Evolutionary conservation across 2,329 filamentous ascomycete genomes (phyloP).

Genomic region (Cladophialophora yegresii): DNA sequence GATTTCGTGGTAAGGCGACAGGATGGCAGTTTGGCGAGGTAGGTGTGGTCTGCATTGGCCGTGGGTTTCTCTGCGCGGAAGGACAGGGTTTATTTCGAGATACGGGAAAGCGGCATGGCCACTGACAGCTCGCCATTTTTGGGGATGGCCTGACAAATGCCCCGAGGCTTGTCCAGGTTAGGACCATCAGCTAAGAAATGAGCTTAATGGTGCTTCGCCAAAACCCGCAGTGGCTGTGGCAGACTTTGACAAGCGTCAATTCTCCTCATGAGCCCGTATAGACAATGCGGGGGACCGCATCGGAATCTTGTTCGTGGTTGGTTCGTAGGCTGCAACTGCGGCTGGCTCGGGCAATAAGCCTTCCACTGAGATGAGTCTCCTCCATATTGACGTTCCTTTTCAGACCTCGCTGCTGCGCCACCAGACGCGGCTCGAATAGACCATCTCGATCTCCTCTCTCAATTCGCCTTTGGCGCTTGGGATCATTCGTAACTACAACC

Average conservation of each 20-base stretch:
- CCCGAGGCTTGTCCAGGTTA: slow-evolving; percentile 1
- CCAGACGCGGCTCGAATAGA: not conserved
- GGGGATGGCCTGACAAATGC: not conserved
- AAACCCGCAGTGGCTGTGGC: not conserved
- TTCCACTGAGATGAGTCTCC: slow-evolving; percentile 2
- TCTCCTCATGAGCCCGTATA: not conserved
- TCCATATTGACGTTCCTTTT: slow-evolving; percentile 3
- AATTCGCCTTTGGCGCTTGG: not conserved
- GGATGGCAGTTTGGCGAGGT: not conserved
- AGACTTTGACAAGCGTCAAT: not conserved
- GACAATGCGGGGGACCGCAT: slow-evolving; percentile 12
- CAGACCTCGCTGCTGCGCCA: not conserved
- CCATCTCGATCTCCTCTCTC: not conserved
- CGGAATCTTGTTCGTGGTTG: not conserved
- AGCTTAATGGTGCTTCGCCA: slow-evolving; percentile 14
- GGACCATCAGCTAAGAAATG: not conserved
- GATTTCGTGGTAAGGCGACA: not conserved
- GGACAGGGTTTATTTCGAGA: slow-evolving; percentile 17
- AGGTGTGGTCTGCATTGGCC: slow-evolving; percentile 6
- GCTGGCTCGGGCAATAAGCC: slow-evolving; percentile 11
- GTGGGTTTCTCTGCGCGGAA: slow-evolving; percentile 2
- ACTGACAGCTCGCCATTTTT: not conserved
- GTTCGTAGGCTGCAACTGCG: not conserved
- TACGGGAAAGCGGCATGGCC: slow-evolving; percentile 7
- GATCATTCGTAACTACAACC: not conserved